phyloP scores from a whole-genome alignment of 352 stramenopile species.

The Phytophthora cactorum region DNA sequence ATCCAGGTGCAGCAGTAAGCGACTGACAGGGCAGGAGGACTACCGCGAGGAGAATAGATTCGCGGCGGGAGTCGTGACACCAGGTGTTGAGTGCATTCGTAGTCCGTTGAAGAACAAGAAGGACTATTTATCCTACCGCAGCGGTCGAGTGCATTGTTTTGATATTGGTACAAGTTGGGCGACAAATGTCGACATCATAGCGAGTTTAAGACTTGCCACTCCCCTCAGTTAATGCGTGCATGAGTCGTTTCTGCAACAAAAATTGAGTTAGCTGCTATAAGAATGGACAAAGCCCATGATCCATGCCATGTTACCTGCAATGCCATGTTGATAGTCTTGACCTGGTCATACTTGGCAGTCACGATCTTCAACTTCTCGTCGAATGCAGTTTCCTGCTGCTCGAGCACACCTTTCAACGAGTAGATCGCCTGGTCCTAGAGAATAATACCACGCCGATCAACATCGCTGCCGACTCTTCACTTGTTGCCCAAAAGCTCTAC shows the following conservation, averaged over 20 bases:
- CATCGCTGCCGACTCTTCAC: background rate
- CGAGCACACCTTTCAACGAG: conserved; percentile 67
- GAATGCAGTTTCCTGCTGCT: conserved; percentile 69
- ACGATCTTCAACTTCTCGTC: conserved; percentile 77
- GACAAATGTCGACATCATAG: background rate
- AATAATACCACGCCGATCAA: background rate
- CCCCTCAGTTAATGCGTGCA: conserved; percentile 54
- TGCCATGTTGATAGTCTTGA: conserved; percentile 81
- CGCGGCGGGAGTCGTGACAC: background rate
- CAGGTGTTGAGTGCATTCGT: too few species aligned
- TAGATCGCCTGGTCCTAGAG: conserved; percentile 69
- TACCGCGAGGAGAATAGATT: conserved; percentile 16
- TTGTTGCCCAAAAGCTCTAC: background rate
- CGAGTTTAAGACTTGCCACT: conserved; percentile 28
- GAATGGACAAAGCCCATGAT: background rate
- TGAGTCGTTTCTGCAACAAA: conserved; percentile 55
- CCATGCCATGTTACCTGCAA: conserved; percentile 57
- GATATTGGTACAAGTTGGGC: conserved; percentile 19
- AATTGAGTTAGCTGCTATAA: conserved; percentile 2
- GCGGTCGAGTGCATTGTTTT: conserved; percentile 3
- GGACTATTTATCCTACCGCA: conserved; percentile 42
- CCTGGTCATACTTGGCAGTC: conserved; percentile 78
- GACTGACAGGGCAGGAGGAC: background rate
- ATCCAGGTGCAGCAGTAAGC: conserved; percentile 82
- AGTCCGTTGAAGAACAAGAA: conserved; percentile 36